A percentile compares a stretch with the other conserved stretches of the same genome.
phyloP scores from a whole-genome alignment of 1,284 basidiomycete genomes.

The Caloboletus firmus region DNA sequence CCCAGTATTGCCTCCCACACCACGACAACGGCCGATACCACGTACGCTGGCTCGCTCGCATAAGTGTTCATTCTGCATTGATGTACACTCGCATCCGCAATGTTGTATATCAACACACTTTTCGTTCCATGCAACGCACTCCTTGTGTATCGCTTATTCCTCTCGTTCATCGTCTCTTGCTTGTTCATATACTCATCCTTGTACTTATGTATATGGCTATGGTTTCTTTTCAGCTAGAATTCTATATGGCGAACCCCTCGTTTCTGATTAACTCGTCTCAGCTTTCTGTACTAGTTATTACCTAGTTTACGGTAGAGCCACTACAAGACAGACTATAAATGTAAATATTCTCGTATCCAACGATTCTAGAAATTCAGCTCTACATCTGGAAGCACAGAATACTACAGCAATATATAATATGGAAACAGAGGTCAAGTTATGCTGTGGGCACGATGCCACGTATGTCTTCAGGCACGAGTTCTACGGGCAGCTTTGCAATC shows the following conservation, averaged over 20 bases:
- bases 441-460: conserved; percentile 56
- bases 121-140: not conserved
- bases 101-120: conserved; percentile 12
- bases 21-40: not conserved
- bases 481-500: conserved; percentile 61
- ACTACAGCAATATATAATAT: not conserved
- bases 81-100: conserved; percentile 6
- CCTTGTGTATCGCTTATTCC: conserved; percentile 12
- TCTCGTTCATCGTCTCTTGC: conserved; percentile 1
- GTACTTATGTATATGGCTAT: conserved; percentile 1
- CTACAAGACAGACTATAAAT: not conserved
- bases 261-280: conserved; percentile 1
- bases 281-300: conserved; percentile 18
- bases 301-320: conserved; percentile 14
- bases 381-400: not conserved
- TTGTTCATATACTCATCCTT: not conserved
- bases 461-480: conserved; percentile 65
- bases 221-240: conserved; percentile 1
- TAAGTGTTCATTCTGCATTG: conserved; percentile 8
- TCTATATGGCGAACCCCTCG: not conserved
- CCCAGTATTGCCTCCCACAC: not conserved
- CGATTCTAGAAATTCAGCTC: conserved; percentile 1
- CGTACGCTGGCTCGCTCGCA: not conserved
- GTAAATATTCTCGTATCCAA: conserved; percentile 2
- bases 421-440: not conserved